These are phyloP conservation scores for Achaetomium macrosporum DNA, from an alignment of 2,329 filamentous ascomycete genomes.

Conservation along the genomic window DNA sequence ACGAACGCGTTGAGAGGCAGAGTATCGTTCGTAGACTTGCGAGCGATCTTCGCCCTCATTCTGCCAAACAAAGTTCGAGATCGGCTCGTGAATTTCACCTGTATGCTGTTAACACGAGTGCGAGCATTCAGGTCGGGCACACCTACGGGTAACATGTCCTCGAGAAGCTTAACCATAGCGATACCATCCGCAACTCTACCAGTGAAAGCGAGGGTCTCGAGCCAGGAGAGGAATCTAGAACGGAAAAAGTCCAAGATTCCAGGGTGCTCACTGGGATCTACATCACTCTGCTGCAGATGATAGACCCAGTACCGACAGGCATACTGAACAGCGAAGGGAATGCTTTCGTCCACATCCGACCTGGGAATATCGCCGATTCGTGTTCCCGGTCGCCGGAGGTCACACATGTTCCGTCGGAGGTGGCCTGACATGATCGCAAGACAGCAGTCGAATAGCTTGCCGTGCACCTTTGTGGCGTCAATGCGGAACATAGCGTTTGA, in stretches of 20 bases:
- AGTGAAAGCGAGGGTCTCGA: conserved; percentile 5
- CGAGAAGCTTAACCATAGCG: conserved; percentile 4
- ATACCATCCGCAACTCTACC: conserved; percentile 8
- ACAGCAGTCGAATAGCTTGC: conserved; percentile 2
- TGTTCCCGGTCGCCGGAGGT: not conserved
- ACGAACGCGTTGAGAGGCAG: not conserved
- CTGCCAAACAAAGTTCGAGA: not conserved
- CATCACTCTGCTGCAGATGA: conserved; percentile 4
- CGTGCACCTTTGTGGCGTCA: not conserved
- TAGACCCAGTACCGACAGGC: conserved; percentile 9
- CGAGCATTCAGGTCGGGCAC: not conserved
- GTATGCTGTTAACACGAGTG: not conserved
- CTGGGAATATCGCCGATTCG: conserved; percentile 3
- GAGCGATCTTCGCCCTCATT: not conserved
- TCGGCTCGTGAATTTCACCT: not conserved
- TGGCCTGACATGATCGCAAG: not conserved
- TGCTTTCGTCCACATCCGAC: not conserved
- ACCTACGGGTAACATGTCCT: conserved; percentile 5
- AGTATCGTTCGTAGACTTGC: not conserved
- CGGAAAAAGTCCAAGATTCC: conserved; percentile 1
- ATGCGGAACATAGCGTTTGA: not conserved
- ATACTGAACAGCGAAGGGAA: conserved; percentile 5
- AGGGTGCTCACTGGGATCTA: conserved; percentile 1
- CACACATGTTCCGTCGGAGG: not conserved
- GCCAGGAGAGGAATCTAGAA: conserved; percentile 5